Conservation (phyloP, 2,329 filamentous ascomycete species). For the Fusarium tanahbumbuense region DNA sequence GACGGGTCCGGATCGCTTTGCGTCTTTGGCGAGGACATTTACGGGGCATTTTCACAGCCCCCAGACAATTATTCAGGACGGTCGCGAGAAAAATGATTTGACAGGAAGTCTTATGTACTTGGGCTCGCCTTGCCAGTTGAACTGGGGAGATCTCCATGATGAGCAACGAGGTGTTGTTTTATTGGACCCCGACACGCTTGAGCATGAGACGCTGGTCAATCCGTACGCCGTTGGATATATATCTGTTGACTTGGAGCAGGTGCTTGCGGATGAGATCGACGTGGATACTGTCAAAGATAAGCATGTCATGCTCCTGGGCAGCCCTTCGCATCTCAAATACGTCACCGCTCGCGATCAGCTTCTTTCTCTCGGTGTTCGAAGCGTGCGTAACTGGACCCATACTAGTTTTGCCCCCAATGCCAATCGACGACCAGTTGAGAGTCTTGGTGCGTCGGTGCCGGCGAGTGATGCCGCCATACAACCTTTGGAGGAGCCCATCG, state of each 20-base stretch:
- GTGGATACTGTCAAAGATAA: constrained; percentile 10
- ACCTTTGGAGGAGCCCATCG: neutral
- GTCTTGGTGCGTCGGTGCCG: constrained; percentile 30
- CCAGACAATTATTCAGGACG: constrained; percentile 33
- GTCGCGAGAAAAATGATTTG: neutral
- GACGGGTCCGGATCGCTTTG: constrained; percentile 32
- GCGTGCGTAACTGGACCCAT: constrained; percentile 25
- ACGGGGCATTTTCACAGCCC: constrained; percentile 41
- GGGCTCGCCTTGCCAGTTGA: constrained; percentile 39
- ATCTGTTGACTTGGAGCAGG: constrained; percentile 8
- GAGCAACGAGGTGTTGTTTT: constrained; percentile 35
- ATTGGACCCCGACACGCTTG: constrained; percentile 33
- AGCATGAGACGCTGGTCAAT: constrained; percentile 35
- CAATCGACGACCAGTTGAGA: neutral
- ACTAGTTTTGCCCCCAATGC: neutral
- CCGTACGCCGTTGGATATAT: constrained; percentile 35
- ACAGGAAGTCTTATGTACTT: constrained; percentile 36
- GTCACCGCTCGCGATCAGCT: constrained; percentile 33
- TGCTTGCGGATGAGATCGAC: constrained; percentile 17
- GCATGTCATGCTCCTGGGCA: constrained; percentile 35
- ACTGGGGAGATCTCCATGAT: constrained; percentile 36
- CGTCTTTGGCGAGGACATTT: constrained; percentile 38
- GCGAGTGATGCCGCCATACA: constrained; percentile 30
- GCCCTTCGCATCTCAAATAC: constrained; percentile 22
- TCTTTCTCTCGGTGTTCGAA: constrained; percentile 24